Conservation (phyloP, 2,329 filamentous ascomycete species). For the Fusarium fracticaudum region DNA sequence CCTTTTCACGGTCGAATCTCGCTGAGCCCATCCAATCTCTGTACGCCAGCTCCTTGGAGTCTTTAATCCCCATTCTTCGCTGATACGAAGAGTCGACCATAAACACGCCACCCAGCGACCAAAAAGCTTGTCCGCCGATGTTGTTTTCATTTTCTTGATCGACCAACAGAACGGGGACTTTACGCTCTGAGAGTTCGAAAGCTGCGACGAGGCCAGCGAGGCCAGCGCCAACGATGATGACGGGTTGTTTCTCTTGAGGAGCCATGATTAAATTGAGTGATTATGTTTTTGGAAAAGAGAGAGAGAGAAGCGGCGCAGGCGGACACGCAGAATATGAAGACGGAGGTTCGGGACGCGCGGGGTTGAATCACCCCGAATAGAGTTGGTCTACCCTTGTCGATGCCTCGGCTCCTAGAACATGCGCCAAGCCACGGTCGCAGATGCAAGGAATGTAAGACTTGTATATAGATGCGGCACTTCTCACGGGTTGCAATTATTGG, state of each 20-base stretch:
- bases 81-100: slow-evolving; percentile 66
- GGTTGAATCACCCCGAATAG: slow-evolving; percentile 3
- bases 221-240: slow-evolving; percentile 66
- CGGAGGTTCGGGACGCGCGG: slow-evolving; percentile 13
- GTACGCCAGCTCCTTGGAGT: slow-evolving; percentile 65
- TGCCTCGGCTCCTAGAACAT: slow-evolving; percentile 10
- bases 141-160: slow-evolving; percentile 68
- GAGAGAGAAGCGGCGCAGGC: not conserved
- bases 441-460: not conserved
- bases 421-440: slow-evolving; percentile 19
- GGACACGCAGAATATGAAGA: not conserved
- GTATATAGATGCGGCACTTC: not conserved
- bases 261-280: slow-evolving; percentile 7
- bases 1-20: slow-evolving; percentile 64
- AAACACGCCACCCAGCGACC: slow-evolving; percentile 71
- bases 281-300: not conserved
- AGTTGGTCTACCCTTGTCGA: slow-evolving; percentile 2
- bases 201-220: slow-evolving; percentile 69
- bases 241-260: slow-evolving; percentile 46
- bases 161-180: slow-evolving; percentile 61
- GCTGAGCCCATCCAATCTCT: slow-evolving; percentile 69
- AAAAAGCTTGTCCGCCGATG: slow-evolving; percentile 71
- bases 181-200: slow-evolving; percentile 62
- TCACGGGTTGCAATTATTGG: not conserved
- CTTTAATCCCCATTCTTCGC: slow-evolving; percentile 66